These are phyloP conservation scores for Whalleya microplaca DNA, from an alignment of 2,329 filamentous ascomycete genomes.

Conservation along the genomic window DNA sequence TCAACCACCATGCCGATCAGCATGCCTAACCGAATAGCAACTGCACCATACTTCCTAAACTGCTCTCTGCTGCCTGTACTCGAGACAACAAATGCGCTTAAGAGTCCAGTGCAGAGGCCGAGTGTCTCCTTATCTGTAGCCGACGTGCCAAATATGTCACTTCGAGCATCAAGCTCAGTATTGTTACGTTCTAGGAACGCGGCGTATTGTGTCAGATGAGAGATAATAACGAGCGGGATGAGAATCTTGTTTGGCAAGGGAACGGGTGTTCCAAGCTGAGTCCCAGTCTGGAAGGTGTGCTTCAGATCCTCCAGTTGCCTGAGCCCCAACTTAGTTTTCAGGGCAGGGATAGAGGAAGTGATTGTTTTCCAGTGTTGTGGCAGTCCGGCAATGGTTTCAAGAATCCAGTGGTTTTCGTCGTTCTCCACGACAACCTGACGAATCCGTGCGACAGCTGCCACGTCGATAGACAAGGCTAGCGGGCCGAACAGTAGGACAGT, in stretches of 20 bases:
- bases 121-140: conserved; percentile 29
- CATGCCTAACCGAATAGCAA: conserved; percentile 44
- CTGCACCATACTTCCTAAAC: conserved; percentile 41
- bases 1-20: conserved; percentile 44
- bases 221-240: conserved; percentile 42
- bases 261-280: conserved; percentile 12
- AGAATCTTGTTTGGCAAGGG: conserved; percentile 33
- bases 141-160: conserved; percentile 4
- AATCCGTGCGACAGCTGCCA: conserved; percentile 10
- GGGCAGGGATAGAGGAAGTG: conserved; percentile 9
- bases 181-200: conserved; percentile 9
- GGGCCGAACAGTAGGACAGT: conserved; percentile 20
- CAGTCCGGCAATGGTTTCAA: conserved; percentile 17
- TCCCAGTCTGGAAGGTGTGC: conserved; percentile 17
- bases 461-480: conserved; percentile 20
- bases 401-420: conserved; percentile 14
- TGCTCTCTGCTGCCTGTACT: conserved; percentile 33
- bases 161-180: conserved; percentile 1
- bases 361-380: conserved; percentile 20
- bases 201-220: conserved; percentile 34
- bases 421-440: conserved; percentile 18
- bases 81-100: conserved; percentile 43
- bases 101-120: conserved; percentile 46
- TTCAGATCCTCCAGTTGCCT: conserved; percentile 17
- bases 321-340: conserved; percentile 8